Conservation (phyloP, 805 yeast species). For the Isabelozyma gotoi region DNA sequence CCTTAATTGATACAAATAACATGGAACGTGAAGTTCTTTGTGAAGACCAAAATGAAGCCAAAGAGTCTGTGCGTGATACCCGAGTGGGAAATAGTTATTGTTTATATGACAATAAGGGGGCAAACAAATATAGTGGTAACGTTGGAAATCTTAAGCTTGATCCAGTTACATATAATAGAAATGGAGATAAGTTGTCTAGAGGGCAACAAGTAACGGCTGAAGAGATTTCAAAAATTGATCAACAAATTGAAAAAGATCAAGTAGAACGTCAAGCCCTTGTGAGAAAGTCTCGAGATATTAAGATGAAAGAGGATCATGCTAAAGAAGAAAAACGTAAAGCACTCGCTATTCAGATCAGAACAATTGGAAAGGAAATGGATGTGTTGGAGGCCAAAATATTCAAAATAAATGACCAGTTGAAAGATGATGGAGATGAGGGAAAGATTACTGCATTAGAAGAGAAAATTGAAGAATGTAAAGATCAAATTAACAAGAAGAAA, state of each 20-base stretch:
- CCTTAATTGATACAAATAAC: slow-evolving; percentile 60
- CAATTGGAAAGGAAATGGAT: slow-evolving; percentile 13
- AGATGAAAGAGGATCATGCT: slow-evolving; percentile 9
- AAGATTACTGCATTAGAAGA: slow-evolving; percentile 32
- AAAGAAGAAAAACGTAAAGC: slow-evolving; percentile 3
- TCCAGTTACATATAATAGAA: slow-evolving; percentile 47
- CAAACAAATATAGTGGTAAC: slow-evolving; percentile 29
- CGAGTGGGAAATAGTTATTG: slow-evolving; percentile 46
- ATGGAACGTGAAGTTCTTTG: slow-evolving; percentile 62
- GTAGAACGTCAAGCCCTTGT: slow-evolving; percentile 11
- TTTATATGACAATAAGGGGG: slow-evolving; percentile 38
- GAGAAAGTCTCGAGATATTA: slow-evolving; percentile 12
- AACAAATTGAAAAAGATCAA: slow-evolving; percentile 14
- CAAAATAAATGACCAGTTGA: slow-evolving; percentile 37
- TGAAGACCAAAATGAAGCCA: slow-evolving; percentile 52
- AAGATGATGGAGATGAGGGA: slow-evolving; percentile 46
- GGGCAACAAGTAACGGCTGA: slow-evolving; percentile 10
- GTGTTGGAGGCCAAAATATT: slow-evolving; percentile 21
- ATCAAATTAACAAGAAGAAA: slow-evolving; percentile 23
- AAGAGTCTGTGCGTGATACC: slow-evolving; percentile 24
- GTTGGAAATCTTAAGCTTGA: slow-evolving; percentile 50
- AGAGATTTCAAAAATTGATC: slow-evolving; percentile 13
- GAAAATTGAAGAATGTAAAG: slow-evolving; percentile 27
- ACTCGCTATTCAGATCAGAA: neutral
- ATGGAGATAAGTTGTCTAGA: slow-evolving; percentile 28